Conservation (phyloP, 1,139 yeast species). For the Meyerozyma sp. region DNA sequence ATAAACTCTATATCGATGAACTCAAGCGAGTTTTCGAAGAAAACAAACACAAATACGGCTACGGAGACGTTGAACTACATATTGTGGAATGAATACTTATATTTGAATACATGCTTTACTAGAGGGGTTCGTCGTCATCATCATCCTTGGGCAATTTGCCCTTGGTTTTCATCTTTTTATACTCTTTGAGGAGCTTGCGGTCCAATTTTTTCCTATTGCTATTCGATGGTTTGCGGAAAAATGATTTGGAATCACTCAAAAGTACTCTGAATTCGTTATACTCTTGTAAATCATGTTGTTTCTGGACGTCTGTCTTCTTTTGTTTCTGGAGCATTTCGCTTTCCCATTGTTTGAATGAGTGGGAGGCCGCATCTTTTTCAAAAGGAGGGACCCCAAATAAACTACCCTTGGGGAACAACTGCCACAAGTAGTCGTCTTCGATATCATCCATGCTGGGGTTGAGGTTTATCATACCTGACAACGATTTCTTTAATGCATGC, state of each 20-base stretch:
- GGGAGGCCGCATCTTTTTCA: conserved; percentile 17
- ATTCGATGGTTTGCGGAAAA: conserved; percentile 14
- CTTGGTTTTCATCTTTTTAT: conserved; percentile 1
- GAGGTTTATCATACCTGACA: conserved; percentile 37
- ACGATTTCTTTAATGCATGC: conserved; percentile 35
- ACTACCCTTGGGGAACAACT: conserved; percentile 30
- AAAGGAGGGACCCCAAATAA: conserved; percentile 36
- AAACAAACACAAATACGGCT: conserved; percentile 58
- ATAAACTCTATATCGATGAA: conserved; percentile 64
- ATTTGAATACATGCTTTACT: background rate
- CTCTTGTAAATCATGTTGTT: conserved; percentile 13
- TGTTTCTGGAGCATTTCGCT: conserved; percentile 16
- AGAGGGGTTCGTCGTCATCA: conserved; percentile 4
- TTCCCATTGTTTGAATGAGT: conserved; percentile 35
- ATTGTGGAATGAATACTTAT: conserved; percentile 32
- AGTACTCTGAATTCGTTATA: conserved; percentile 16
- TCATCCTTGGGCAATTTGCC: conserved; percentile 1
- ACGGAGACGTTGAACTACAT: conserved; percentile 42
- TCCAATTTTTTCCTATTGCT: background rate
- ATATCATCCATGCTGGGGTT: conserved; percentile 32
- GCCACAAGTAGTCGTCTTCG: conserved; percentile 40
- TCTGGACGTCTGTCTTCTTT: conserved; percentile 13
- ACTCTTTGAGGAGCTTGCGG: conserved; percentile 1
- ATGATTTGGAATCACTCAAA: conserved; percentile 17
- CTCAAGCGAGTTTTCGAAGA: conserved; percentile 62